Evolutionary conservation across 164 flowering plant species (phyloP).

Genomic region (Dillenia turbinata): DNA sequence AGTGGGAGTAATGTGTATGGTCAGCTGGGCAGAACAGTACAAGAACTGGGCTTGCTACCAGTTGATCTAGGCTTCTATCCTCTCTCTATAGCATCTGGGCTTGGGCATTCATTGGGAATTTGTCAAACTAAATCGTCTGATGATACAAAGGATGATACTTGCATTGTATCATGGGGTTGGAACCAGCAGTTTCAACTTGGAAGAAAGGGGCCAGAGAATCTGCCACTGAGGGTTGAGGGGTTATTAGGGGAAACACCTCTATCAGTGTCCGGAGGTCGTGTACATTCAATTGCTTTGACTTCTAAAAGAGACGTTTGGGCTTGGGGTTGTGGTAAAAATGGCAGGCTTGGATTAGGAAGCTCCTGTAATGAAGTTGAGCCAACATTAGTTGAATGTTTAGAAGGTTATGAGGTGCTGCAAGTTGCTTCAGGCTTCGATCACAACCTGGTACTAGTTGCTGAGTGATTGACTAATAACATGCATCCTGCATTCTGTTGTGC

Average conservation of each 20-base stretch:
- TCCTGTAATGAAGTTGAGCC: conserved; percentile 71
- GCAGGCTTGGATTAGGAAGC: conserved; percentile 83
- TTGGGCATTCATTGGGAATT: conserved; percentile 80
- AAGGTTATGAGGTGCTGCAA: conserved; percentile 50
- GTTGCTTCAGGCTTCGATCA: conserved; percentile 76
- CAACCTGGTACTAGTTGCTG: conserved; percentile 48
- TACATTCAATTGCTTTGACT: conserved; percentile 69
- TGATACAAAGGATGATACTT: conserved; percentile 12
- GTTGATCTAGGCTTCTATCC: conserved; percentile 42
- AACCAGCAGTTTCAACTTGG: conserved; percentile 70
- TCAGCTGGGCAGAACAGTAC: conserved; percentile 62
- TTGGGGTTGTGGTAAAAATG: conserved; percentile 89
- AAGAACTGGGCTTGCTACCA: conserved; percentile 42
- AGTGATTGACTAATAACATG: conserved; percentile 13
- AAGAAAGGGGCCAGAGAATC: conserved; percentile 39
- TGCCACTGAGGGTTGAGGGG: conserved; percentile 42
- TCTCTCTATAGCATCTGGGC: conserved; percentile 60
- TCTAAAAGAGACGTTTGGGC: conserved; percentile 50
- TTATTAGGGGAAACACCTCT: conserved; percentile 41
- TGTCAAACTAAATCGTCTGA: conserved; percentile 30
- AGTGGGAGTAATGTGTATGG: conserved; percentile 81
- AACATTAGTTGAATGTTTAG: conserved; percentile 41
- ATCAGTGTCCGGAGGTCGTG: conserved; percentile 65
- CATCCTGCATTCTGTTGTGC: too few species aligned
- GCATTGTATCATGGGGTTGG: conserved; percentile 82